phyloP scores from a whole-genome alignment of 257 asterid genomes.

The Anisodus acutangulus region DNA sequence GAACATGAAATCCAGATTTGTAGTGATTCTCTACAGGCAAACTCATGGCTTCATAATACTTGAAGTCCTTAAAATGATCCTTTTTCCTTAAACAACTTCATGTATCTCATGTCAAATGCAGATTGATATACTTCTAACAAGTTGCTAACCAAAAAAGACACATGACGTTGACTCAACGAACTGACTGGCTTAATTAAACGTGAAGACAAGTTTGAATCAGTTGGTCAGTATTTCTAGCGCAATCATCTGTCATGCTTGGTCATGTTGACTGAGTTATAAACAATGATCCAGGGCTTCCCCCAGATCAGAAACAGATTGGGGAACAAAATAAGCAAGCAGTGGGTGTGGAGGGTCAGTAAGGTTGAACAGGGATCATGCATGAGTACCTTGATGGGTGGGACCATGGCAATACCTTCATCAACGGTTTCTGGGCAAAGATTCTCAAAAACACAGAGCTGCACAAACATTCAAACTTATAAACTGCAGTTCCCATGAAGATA shows the following conservation, averaged over 20 bases:
- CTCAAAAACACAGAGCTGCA: constrained; percentile 91
- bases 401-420: constrained; percentile 94
- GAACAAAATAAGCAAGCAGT: background rate
- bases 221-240: background rate
- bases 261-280: constrained; percentile 1
- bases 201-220: background rate
- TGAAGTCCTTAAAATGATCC: background rate
- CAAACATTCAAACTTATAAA: background rate
- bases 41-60: background rate
- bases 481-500: background rate
- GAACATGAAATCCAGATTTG: background rate
- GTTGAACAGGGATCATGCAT: background rate
- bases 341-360: background rate
- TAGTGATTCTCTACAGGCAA: background rate
- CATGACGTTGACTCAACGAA: background rate
- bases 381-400: constrained; percentile 92
- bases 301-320: background rate
- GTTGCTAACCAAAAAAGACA: background rate
- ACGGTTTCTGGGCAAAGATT: constrained; percentile 94
- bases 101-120: background rate
- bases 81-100: background rate
- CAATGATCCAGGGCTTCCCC: background rate
- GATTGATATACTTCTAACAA: background rate
- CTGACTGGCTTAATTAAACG: background rate
- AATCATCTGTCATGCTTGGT: background rate